Conservation (phyloP, 78 protist species). For the Creolimax fragrantissima region DNA sequence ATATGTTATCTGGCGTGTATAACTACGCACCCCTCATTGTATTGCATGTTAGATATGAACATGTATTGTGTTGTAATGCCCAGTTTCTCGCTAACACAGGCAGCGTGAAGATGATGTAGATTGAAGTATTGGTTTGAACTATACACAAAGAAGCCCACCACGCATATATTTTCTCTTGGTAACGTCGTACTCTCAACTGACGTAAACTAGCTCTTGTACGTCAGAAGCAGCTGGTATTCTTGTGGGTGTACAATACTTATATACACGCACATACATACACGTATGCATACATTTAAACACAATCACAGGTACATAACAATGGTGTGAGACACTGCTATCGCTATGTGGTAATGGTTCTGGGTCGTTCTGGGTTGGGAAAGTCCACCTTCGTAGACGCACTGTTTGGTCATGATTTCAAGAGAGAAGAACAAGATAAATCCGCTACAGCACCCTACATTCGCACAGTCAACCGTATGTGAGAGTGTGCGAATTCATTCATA, state of each 20-base stretch:
- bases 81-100: too few species aligned
- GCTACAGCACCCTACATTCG: not conserved
- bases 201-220: not conserved
- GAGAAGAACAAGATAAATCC: not conserved
- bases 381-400: conserved; percentile 29
- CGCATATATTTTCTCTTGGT: not conserved
- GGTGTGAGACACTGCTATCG: conserved; percentile 9
- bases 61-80: too few species aligned
- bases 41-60: not conserved
- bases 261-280: not conserved
- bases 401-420: not conserved
- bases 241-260: not conserved
- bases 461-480: not conserved
- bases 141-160: not conserved
- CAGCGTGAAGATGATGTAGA: too few species aligned
- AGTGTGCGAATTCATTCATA: too few species aligned
- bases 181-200: not conserved
- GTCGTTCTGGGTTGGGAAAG: conserved; percentile 31
- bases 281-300: not conserved
- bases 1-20: not conserved
- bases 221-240: not conserved
- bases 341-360: conserved; percentile 28
- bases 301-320: conserved; percentile 13
- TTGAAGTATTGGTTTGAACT: too few species aligned
- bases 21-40: not conserved